phyloP scores from a whole-genome alignment of 2,329 filamentous ascomycete species.

The Cordyceps militaris region DNA sequence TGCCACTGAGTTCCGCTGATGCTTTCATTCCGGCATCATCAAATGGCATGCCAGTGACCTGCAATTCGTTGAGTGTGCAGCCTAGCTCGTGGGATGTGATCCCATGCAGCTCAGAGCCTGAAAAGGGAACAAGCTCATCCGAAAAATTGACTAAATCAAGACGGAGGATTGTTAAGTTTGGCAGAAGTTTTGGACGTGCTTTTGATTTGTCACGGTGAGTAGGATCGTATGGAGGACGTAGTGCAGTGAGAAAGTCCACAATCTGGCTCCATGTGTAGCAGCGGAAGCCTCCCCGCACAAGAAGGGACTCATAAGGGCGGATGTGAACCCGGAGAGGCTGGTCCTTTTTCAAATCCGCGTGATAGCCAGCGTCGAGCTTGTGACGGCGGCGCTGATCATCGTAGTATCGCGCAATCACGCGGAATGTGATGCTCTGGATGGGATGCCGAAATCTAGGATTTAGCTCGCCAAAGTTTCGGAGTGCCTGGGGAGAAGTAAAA shows the following conservation, averaged over 20 bases:
- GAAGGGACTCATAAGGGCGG: slow-evolving; percentile 37
- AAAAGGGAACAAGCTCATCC: slow-evolving; percentile 37
- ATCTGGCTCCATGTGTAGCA: slow-evolving; percentile 49
- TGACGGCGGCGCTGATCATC: slow-evolving; percentile 42
- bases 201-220: slow-evolving; percentile 26
- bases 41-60: slow-evolving; percentile 44
- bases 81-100: slow-evolving; percentile 47
- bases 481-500: slow-evolving; percentile 45
- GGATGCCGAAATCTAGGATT: slow-evolving; percentile 33
- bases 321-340: slow-evolving; percentile 35
- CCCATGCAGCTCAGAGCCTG: slow-evolving; percentile 42
- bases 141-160: slow-evolving; percentile 51
- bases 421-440: slow-evolving; percentile 41
- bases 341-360: slow-evolving; percentile 35
- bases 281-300: slow-evolving; percentile 45
- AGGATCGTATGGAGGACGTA: slow-evolving; percentile 45
- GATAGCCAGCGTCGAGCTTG: slow-evolving; percentile 35
- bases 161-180: slow-evolving; percentile 39
- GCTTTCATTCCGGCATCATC: slow-evolving; percentile 43
- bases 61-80: slow-evolving; percentile 45
- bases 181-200: slow-evolving; percentile 37
- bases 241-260: slow-evolving; percentile 43
- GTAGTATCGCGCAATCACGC: slow-evolving; percentile 49
- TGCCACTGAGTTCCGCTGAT: slow-evolving; percentile 40
- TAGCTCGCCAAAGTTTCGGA: slow-evolving; percentile 43